Conservation (phyloP, 1,139 yeast species). For the Debaryomycetaceae sp. region DNA sequence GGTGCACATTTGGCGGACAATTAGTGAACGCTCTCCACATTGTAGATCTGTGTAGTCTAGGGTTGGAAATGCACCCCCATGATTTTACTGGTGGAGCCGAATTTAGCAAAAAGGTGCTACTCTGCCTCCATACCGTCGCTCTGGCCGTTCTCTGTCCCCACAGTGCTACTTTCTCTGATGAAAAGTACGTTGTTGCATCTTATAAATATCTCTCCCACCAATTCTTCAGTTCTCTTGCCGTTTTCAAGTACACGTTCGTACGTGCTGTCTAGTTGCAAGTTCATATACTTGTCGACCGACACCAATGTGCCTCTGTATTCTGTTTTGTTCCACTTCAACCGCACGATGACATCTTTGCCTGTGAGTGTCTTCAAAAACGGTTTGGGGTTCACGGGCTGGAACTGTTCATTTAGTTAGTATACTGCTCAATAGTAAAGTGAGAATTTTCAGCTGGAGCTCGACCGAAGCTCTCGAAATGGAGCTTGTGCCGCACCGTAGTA, state of each 20-base stretch:
- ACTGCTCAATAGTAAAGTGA: background rate
- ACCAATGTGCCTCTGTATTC: constrained; percentile 80
- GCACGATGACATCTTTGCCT: constrained; percentile 70
- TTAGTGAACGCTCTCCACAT: too few relatives aligned
- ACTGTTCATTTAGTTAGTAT: constrained; percentile 29
- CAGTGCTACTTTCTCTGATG: constrained; percentile 38
- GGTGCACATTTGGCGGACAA: too few relatives aligned
- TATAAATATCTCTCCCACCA: constrained; percentile 78
- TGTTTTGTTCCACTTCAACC: constrained; percentile 89
- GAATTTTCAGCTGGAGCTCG: background rate
- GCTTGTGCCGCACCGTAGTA: constrained; percentile 1
- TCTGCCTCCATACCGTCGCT: constrained; percentile 10
- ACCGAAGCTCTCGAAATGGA: background rate
- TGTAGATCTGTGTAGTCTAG: too few relatives aligned
- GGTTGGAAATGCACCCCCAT: too few relatives aligned
- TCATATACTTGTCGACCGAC: constrained; percentile 92
- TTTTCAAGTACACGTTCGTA: constrained; percentile 54
- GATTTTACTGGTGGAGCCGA: too few relatives aligned
- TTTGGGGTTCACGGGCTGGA: constrained; percentile 83
- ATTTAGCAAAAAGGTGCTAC: background rate
- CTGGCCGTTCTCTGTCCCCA: constrained; percentile 10
- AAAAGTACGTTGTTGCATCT: constrained; percentile 79
- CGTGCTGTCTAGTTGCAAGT: constrained; percentile 71
- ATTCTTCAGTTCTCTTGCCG: constrained; percentile 43
- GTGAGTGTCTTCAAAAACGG: constrained; percentile 80